Conservation (phyloP, 176 grass and related monocot genomes). For the Cenchrus purpureus region DNA sequence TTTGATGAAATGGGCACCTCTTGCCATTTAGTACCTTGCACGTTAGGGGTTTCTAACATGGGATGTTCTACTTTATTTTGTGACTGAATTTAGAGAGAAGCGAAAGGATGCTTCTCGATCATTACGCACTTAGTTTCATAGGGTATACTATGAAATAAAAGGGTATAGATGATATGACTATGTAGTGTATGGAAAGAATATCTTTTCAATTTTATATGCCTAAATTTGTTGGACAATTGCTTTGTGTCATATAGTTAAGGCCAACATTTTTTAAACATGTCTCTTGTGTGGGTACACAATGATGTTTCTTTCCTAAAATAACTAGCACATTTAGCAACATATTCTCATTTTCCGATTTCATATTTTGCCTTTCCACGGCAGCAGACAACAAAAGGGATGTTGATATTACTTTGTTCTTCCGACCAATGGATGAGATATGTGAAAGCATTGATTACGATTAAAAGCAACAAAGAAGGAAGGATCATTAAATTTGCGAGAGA, state of each 20-base stretch:
- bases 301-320: background rate
- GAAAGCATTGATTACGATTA: slow-evolving; percentile 99
- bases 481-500: slow-evolving; percentile 89
- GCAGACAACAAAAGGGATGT: slow-evolving; percentile 51
- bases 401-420: slow-evolving; percentile 87
- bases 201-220: background rate
- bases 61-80: no score
- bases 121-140: no score
- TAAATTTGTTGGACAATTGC: no score
- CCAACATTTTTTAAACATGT: background rate
- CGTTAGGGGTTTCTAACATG: no score
- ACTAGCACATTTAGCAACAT: background rate
- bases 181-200: background rate
- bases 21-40: no score
- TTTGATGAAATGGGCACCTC: no score
- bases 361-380: background rate
- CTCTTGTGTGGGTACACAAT: background rate
- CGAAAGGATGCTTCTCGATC: no score
- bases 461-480: slow-evolving; percentile 89
- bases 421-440: slow-evolving; percentile 89
- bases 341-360: background rate
- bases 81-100: no score
- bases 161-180: background rate
- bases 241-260: no score
- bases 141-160: background rate